A percentile compares a stretch with the other conserved stretches of the same genome.
phyloP scores from a whole-genome alignment of 768 basidiomycete species.

The Rhizopogon salebrosus region DNA sequence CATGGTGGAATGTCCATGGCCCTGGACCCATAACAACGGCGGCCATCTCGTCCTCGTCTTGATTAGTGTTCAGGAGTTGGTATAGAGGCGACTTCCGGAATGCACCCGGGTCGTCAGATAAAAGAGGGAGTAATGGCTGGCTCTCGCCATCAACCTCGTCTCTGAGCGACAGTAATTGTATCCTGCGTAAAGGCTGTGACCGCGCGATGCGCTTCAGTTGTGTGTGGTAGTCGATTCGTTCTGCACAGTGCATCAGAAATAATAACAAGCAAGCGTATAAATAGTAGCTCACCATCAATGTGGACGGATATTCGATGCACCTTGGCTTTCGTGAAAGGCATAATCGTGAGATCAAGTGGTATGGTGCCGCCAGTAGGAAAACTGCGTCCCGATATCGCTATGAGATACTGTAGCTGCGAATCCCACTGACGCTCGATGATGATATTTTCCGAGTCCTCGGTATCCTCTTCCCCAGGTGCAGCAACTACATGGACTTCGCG shows the following conservation, averaged over 20 bases:
- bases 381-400: constrained; percentile 71
- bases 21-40: constrained; percentile 71
- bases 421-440: constrained; percentile 91
- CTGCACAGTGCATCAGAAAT: constrained; percentile 30
- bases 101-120: constrained; percentile 61
- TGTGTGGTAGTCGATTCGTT: constrained; percentile 78
- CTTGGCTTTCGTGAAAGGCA: constrained; percentile 85
- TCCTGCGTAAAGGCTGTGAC: constrained; percentile 57
- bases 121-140: constrained; percentile 71
- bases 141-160: constrained; percentile 43
- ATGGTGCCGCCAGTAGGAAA: constrained; percentile 86
- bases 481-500: constrained; percentile 75
- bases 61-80: constrained; percentile 40
- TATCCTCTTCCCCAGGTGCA: constrained; percentile 73
- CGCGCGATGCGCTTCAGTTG: constrained; percentile 62
- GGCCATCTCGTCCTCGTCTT: constrained; percentile 51
- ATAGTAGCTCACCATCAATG: constrained; percentile 68
- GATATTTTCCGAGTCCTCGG: constrained; percentile 77
- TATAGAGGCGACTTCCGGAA: constrained; percentile 64
- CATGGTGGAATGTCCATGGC: constrained; percentile 78
- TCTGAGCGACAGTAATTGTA: constrained; percentile 60
- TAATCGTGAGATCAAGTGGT: constrained; percentile 71
- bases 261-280: background rate
- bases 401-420: constrained; percentile 76
- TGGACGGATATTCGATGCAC: constrained; percentile 67